A percentile compares a stretch with the other conserved stretches of the same genome.
These are phyloP conservation scores for Solanum etuberosum DNA, from an alignment of 257 asterid species.

Conservation along the genomic window DNA sequence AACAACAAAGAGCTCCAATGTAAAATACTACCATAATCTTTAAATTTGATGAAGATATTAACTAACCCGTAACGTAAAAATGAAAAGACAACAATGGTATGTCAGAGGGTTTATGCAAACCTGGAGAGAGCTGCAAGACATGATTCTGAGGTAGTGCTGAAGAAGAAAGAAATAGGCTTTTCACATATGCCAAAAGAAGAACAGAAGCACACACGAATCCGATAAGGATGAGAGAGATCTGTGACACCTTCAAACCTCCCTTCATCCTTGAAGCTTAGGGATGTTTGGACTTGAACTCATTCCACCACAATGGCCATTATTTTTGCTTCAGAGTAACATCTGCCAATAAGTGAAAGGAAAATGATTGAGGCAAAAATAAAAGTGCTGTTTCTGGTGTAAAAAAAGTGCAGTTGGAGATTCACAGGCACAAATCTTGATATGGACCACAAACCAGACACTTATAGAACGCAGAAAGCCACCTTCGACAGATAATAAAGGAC, in stretches of 20 bases:
- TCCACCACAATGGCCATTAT: conserved; percentile 1
- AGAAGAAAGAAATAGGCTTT: conserved; percentile 55
- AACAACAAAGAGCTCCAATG: neutral
- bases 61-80: neutral
- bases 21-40: neutral
- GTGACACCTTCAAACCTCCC: conserved; percentile 68
- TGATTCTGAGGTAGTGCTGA: conserved; percentile 36
- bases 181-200: conserved; percentile 64
- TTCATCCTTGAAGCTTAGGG: conserved; percentile 53
- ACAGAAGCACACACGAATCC: conserved; percentile 63
- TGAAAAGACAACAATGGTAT: neutral
- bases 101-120: conserved; percentile 11
- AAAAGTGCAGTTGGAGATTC: neutral
- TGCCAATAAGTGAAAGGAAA: neutral
- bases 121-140: conserved; percentile 42
- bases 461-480: neutral
- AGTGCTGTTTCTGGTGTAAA: neutral
- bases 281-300: conserved; percentile 19
- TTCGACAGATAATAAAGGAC: neutral
- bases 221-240: conserved; percentile 74
- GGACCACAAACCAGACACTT: neutral
- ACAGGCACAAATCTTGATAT: neutral
- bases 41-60: neutral
- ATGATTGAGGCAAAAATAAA: neutral
- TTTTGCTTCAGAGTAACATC: conserved; percentile 2